Base-by-base conservation (phyloP, 2,329 filamentous ascomycete species). In the Fusarium drepaniforme region DNA sequence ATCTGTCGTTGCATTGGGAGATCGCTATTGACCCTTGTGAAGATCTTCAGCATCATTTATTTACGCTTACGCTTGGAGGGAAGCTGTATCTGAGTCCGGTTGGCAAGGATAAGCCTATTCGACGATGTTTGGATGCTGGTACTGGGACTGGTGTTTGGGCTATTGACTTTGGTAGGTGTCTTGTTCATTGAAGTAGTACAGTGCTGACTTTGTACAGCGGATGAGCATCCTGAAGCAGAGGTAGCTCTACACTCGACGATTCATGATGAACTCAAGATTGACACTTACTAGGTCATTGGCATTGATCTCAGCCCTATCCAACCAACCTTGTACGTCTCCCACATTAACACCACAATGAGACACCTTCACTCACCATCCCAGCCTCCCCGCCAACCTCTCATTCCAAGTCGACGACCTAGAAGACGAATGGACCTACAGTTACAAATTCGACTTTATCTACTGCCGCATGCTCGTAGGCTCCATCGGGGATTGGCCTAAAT, bases 121-220 rank as follows among this genome's bases (percentile, higher is more conserved):
- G 69, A 8, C 80, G 78, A 5, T 80, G 84, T 9, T 80, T 89
- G 2, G 87, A 89, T 76, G 76, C 86, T 30, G 86, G 86, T n/a
- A 88, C 86, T 2, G 87, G 87, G 0, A 88, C 86, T 4, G 86
- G 86, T 21, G 78, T 82, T 11, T 86, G 84, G 84, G 82, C 83
- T 5, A 84, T 88, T 12, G 87, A 88, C 66, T 83, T 87, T 72
- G 85, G 80, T 80, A 70, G 8, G 69, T 58, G 15, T 42, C 12
- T 44, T 9, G 15, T 1, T 11, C 6, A 8, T 33, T 8, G 44
- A 6, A 3, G 8, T 12, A 6, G n/a, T 1, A 13, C 13, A 5
- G 2, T 15, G 21, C 73, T 75, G 58, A 77, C 66, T 4, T 28
- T 13, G 5, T 3, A 18, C 37, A 82, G 80, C 80, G 7, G 81